A percentile compares a stretch with the other conserved stretches of the same genome.
phyloP scores from a whole-genome alignment of 768 basidiomycete species.

The Neoboletus magnificus region DNA sequence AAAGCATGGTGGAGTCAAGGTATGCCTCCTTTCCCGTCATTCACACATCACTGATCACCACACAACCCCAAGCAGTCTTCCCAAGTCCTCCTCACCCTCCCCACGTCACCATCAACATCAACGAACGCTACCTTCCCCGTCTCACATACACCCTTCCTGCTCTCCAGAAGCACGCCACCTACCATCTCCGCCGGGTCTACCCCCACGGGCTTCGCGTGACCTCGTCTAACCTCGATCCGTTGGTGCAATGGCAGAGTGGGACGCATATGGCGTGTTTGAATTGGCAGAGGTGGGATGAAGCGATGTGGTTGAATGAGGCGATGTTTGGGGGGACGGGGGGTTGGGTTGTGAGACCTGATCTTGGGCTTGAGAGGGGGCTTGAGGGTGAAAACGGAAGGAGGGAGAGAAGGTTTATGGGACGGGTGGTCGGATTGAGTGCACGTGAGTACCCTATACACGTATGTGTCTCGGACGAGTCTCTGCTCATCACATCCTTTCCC shows the following conservation, averaged over 20 bases:
- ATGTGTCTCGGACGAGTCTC: not conserved
- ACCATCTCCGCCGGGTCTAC: slow-evolving; percentile 53
- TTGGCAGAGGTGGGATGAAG: slow-evolving; percentile 59
- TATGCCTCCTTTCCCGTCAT: slow-evolving; percentile 8
- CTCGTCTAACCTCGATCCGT: slow-evolving; percentile 53
- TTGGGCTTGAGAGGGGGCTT: slow-evolving; percentile 14
- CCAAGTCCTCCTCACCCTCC: slow-evolving; percentile 22
- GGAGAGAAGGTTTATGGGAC: slow-evolving; percentile 25
- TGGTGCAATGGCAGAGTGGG: slow-evolving; percentile 53
- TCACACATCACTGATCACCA: not conserved
- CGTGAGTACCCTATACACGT: slow-evolving; percentile 29
- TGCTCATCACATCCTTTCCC: not conserved
- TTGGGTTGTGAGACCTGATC: slow-evolving; percentile 50
- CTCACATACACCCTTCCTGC: slow-evolving; percentile 34
- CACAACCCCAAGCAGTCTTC: slow-evolving; percentile 2
- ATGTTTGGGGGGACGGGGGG: slow-evolving; percentile 57
- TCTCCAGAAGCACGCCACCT: slow-evolving; percentile 41
- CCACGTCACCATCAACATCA: slow-evolving; percentile 59
- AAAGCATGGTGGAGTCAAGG: slow-evolving; percentile 48
- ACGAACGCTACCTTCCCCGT: slow-evolving; percentile 47
- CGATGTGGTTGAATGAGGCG: slow-evolving; percentile 60
- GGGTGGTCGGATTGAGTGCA: slow-evolving; percentile 45
- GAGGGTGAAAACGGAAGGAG: not conserved
- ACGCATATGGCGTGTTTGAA: slow-evolving; percentile 58
- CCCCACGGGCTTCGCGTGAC: slow-evolving; percentile 55